Base-by-base conservation (phyloP, 495 filamentous ascomycete genomes). In the Penicillium subrubescens region DNA sequence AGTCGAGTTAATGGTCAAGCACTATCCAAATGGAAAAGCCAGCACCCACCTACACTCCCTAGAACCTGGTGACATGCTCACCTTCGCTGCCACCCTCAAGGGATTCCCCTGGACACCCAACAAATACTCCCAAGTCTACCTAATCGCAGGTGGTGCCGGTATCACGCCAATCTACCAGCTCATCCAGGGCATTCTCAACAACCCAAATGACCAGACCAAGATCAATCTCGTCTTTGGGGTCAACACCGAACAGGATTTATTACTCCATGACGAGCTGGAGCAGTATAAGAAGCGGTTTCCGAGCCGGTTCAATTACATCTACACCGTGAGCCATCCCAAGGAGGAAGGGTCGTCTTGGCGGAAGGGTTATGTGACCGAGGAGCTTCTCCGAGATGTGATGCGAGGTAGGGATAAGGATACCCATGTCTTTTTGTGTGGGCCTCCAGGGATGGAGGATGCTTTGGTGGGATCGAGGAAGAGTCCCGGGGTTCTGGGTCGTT, bases 141-240 rank as follows among this genome's bases (percentile, higher is more conserved):
- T 88, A 14, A 82, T 90, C 37, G 86, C 87, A 21, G 87, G 87
- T 33, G 87, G 87, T 15, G 86, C 86, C 0, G 87, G 87, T 33
- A 88, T 90, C 62, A 88, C 86, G 4, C 87, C 87, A 33, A 84
- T 87, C 63, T 88, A 84, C 68, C 87, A 89, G 70, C 79, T 90
- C 0, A 74, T 80, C 14, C 84, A 80, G 54, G 86, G 86, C 35
- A 88, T 89, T 63, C 76, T 91, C 59, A 74, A 78, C 43, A 88
- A 89, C 64, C 87, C 88, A 3, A 69, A 79, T 3, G 88, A 91
- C 58, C 79, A 76, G 35, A 90, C 88, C 2, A 85, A 84, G 64
- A 79, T 91, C 29, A 88, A 83, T 0, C 78, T 91, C 0, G 77
- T 91, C 8, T 90, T 88, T 71, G 88, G 88, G 35, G 86, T 88